Base-by-base conservation (phyloP, 768 basidiomycete genomes). In the Termitomyces sp. region DNA sequence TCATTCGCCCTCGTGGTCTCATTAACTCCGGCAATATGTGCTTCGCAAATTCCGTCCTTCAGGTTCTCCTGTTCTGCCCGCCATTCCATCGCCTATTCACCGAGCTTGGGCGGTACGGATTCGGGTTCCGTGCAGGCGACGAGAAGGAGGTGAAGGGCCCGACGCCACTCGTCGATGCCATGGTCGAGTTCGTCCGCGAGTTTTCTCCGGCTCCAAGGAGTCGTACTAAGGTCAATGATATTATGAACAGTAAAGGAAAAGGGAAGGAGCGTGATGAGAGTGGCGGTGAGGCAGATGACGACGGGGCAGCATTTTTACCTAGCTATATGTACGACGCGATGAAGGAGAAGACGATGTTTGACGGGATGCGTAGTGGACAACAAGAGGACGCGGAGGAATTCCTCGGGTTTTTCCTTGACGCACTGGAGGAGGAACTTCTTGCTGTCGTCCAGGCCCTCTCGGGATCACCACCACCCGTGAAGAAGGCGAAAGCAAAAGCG, bases 321-420 rank as follows among this genome's bases (percentile, higher is more conserved):
- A 83, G 86, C 12, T 86, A 87, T 66, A 84, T 98, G 32, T 98
- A 97, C 73, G 92, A 95, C 65, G 95, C 93, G 17, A 85, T 98
- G 83, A 92, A 92, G 75, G 88, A 88, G 75, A 94, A 94, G 80
- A 93, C 93, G 75, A 81, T 91, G 64, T 98, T 98, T 69, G 95
- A 96, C 68, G 85, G 83, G 50, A 98, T 98, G 95, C 78, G 90
- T 85, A 86, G 92, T 42, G 95, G 95, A 0, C 92, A 94, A 61
- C 96, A 99, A 76, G 96, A 99, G 72, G 96, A 99, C 61, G 96
- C 96, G 10, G 96, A 99, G 73, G 96, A 99, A 74, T 98, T 97
- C 73, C 79, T 98, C n/a, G 96, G 96, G 3, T 98, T 97, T 76
- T 96, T 93, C 76, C 80, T 98, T 31, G 94, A 98, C 67, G 92